Percentiles rank a stretch among this genome's conserved stretches.
These are phyloP conservation scores for Claviceps sp. DNA, from an alignment of 2,329 filamentous ascomycete genomes.

Conservation along the genomic window DNA sequence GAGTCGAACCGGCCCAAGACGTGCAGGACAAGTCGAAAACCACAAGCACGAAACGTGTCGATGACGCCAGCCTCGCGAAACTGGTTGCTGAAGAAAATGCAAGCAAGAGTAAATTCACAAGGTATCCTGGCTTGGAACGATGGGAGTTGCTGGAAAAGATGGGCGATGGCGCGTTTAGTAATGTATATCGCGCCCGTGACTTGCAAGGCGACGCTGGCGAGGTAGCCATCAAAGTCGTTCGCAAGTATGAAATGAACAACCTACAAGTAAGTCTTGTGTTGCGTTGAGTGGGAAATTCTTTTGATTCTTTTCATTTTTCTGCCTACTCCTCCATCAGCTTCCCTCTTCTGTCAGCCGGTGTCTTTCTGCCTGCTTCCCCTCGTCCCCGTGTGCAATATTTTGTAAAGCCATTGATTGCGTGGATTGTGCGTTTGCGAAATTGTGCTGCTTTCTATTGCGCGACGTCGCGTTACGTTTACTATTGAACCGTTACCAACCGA, in stretches of 20 bases:
- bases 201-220: conserved; percentile 56
- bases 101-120: conserved; percentile 71
- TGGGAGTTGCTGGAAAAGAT: conserved; percentile 91
- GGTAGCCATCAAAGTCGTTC: conserved; percentile 95
- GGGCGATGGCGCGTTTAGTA: conserved; percentile 98
- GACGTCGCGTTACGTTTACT: conserved; percentile 1
- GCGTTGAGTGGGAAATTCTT: conserved; percentile 1
- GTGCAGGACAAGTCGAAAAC: conserved; percentile 14
- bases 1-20: conserved; percentile 48
- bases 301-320: conserved; percentile 16
- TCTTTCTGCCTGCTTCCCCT: background rate
- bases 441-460: conserved; percentile 1
- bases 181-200: conserved; percentile 86
- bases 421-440: conserved; percentile 10
- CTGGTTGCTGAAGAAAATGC: conserved; percentile 88
- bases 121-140: conserved; percentile 34
- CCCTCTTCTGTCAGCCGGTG: background rate
- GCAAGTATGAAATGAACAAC: conserved; percentile 98
- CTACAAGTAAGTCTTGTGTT: conserved; percentile 67
- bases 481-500: conserved; percentile 38
- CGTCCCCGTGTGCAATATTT: conserved; percentile 3
- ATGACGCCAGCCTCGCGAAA: conserved; percentile 63
- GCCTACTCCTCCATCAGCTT: background rate
- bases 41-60: conserved; percentile 23
- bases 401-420: conserved; percentile 1